These are phyloP conservation scores for Trapa bicornis DNA, from an alignment of 345 rosid species.

Conservation along the genomic window DNA sequence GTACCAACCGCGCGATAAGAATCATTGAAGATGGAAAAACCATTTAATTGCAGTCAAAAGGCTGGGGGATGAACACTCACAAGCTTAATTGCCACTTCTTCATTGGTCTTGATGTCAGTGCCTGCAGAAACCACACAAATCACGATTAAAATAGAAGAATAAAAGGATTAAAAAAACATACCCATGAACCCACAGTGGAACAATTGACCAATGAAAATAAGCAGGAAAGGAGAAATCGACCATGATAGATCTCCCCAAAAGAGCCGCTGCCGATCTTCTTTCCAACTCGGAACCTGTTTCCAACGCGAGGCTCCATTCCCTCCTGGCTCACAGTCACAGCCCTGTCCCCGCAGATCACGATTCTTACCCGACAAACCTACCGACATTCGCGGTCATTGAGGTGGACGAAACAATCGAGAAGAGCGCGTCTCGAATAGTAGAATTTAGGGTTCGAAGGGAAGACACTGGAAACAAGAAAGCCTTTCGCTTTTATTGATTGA, in stretches of 20 bases:
- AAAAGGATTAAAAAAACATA: neutral
- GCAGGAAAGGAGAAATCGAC: constrained; percentile 23
- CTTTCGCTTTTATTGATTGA: too few relatives aligned
- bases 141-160: constrained; percentile 7
- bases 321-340: neutral
- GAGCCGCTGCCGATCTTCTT: constrained; percentile 97
- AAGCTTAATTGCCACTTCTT: constrained; percentile 97
- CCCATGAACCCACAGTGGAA: neutral
- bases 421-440: neutral
- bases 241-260: constrained; percentile 94
- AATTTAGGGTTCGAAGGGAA: neutral
- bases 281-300: constrained; percentile 80
- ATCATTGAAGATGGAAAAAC: neutral
- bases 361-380: neutral
- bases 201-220: neutral
- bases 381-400: neutral
- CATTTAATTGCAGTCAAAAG: neutral
- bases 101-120: constrained; percentile 79
- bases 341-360: neutral
- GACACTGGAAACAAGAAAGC: too few relatives aligned
- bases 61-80: constrained; percentile 35
- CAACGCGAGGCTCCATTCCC: constrained; percentile 77
- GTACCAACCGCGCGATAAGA: neutral
- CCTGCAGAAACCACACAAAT: constrained; percentile 27
- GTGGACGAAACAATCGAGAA: neutral